Evolutionary conservation across 1,139 yeast species (phyloP).

Genomic region (Pichia sp.): DNA sequence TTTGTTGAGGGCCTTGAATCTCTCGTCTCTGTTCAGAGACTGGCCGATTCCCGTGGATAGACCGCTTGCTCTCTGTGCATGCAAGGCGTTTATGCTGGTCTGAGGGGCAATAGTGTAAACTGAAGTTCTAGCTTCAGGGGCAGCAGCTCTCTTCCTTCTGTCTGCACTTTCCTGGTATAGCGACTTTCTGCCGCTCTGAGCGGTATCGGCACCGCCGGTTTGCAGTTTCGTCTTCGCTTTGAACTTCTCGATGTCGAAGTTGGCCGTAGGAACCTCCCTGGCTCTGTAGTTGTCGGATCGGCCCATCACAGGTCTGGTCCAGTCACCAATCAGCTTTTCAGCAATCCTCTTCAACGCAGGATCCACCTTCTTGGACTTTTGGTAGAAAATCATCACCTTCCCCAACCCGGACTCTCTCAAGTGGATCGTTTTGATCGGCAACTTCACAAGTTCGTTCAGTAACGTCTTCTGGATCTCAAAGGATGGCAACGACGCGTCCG

Average conservation of each 20-base stretch:
- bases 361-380: conserved; percentile 86
- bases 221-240: conserved; percentile 38
- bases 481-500: conserved; percentile 96
- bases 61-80: conserved; percentile 31
- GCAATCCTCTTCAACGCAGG: conserved; percentile 81
- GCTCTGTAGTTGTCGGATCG: conserved; percentile 93
- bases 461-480: conserved; percentile 91
- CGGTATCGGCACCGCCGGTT: conserved; percentile 30
- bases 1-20: conserved; percentile 67
- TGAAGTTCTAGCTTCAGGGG: conserved; percentile 82
- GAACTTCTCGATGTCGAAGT: conserved; percentile 60
- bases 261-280: conserved; percentile 65
- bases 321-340: conserved; percentile 86
- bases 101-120: conserved; percentile 90
- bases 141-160: conserved; percentile 89
- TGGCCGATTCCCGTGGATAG: conserved; percentile 47
- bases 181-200: conserved; percentile 43
- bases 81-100: conserved; percentile 45
- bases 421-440: conserved; percentile 95
- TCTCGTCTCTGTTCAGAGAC: conserved; percentile 58
- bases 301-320: conserved; percentile 98
- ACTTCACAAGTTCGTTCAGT: conserved; percentile 63
- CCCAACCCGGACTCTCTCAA: conserved; percentile 93
- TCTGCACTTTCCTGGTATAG: conserved; percentile 90
- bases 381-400: conserved; percentile 89